Evolutionary conservation across 495 filamentous ascomycete species (phyloP).

Genomic region (Podospora fimiseda): DNA sequence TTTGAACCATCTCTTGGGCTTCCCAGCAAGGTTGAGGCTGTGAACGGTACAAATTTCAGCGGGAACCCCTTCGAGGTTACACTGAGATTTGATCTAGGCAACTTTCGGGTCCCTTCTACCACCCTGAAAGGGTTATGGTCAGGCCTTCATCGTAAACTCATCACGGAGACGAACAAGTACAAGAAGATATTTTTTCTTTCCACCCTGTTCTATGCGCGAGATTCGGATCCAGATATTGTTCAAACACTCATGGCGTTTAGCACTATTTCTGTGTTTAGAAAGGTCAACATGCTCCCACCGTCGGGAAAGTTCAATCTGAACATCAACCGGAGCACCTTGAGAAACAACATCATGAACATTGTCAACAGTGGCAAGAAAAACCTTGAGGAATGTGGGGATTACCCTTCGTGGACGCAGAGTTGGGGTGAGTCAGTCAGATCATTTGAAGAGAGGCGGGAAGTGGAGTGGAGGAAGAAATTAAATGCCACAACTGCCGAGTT

Average conservation of each 20-base stretch:
- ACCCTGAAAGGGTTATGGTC: conserved; percentile 9
- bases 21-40: not conserved
- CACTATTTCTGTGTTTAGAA: not conserved
- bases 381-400: not conserved
- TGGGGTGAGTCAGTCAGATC: not conserved
- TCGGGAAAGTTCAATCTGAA: not conserved
- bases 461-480: not conserved
- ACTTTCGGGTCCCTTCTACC: not conserved
- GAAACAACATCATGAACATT: not conserved
- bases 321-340: not conserved
- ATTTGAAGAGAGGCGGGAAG: not conserved
- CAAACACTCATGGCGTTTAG: conserved; percentile 17
- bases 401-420: not conserved
- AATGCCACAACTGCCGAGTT: not conserved
- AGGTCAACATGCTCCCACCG: not conserved
- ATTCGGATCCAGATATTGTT: conserved; percentile 2
- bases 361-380: not conserved
- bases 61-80: not conserved
- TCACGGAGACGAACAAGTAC: conserved; percentile 9
- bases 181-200: conserved; percentile 16
- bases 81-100: conserved; percentile 4
- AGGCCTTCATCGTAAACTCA: conserved; percentile 7
- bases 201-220: conserved; percentile 8
- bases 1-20: not conserved
- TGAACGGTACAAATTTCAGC: conserved; percentile 4